These are phyloP conservation scores for Sphagnum tenellum DNA, from an alignment of 225 moss, liverwort and hornwort species.

Conservation along the genomic window DNA sequence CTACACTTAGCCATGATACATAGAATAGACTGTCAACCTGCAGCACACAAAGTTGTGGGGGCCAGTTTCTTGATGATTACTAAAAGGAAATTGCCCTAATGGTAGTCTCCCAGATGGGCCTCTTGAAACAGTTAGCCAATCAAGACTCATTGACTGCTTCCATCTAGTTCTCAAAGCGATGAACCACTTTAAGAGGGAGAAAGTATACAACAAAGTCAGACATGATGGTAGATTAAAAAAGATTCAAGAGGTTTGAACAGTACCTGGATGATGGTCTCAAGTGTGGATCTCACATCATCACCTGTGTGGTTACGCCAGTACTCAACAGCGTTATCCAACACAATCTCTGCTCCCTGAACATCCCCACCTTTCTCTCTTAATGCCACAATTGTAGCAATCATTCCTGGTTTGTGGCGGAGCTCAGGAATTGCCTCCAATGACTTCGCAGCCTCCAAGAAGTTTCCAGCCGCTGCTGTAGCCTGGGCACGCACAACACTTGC, in stretches of 20 bases:
- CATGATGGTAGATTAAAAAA: too few relatives aligned
- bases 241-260: not conserved
- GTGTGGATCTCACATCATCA: constrained; percentile 33
- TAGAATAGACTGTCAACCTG: too few relatives aligned
- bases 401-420: constrained; percentile 61
- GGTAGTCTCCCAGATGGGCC: too few relatives aligned
- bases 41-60: too few relatives aligned
- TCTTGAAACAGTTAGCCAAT: too few relatives aligned
- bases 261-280: constrained; percentile 27
- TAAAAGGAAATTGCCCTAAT: too few relatives aligned
- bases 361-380: constrained; percentile 80
- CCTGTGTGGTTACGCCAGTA: constrained; percentile 86
- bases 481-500: constrained; percentile 76
- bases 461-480: constrained; percentile 66
- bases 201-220: not conserved
- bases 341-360: constrained; percentile 65
- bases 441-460: constrained; percentile 66
- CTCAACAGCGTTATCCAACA: constrained; percentile 73
- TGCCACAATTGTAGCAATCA: constrained; percentile 81
- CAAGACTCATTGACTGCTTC: too few relatives aligned
- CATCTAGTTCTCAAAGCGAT: too few relatives aligned
- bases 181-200: not conserved
- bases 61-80: too few relatives aligned
- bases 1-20: too few relatives aligned
- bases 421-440: constrained; percentile 62